A percentile compares a stretch with the other conserved stretches of the same genome.
Conservation (phyloP, 2,329 filamentous ascomycete genomes). For the Monilinia fructigena region DNA sequence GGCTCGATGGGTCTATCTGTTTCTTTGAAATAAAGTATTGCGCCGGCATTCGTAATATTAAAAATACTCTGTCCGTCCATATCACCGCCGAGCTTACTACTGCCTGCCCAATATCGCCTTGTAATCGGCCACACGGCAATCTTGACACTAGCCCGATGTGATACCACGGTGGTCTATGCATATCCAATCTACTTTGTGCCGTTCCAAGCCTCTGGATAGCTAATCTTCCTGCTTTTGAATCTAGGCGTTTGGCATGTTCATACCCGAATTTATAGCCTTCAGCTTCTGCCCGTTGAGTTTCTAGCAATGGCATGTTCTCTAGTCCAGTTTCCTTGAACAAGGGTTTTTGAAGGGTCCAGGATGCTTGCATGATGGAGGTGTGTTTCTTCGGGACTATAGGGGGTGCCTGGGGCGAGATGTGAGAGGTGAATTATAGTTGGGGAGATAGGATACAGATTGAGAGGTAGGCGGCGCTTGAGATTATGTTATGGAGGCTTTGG, state of each 20-base stretch:
- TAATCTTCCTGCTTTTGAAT: neutral
- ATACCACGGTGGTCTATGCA: constrained; percentile 3
- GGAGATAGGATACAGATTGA: constrained; percentile 31
- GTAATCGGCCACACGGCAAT: constrained; percentile 32
- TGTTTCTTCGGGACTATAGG: constrained; percentile 31
- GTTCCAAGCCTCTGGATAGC: neutral
- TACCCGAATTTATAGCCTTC: constrained; percentile 5
- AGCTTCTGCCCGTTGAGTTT: constrained; percentile 3
- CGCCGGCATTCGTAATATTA: constrained; percentile 26
- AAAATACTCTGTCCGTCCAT: constrained; percentile 25
- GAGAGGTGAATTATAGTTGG: constrained; percentile 34
- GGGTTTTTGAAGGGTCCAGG: constrained; percentile 27
- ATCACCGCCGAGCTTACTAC: constrained; percentile 24
- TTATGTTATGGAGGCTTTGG: constrained; percentile 35
- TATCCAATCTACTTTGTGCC: neutral
- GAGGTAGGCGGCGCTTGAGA: constrained; percentile 35
- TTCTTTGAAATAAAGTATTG: constrained; percentile 30
- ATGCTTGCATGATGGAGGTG: constrained; percentile 19
- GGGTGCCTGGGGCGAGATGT: constrained; percentile 26
- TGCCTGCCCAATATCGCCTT: constrained; percentile 31
- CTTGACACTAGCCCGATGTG: constrained; percentile 27
- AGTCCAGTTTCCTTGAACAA: constrained; percentile 11
- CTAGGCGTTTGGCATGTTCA: neutral
- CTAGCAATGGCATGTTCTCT: neutral
- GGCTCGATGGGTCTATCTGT: neutral